Base-by-base conservation (phyloP, 371 early-diverging fungal species). In the Lichtheimia corymbifera region DNA sequence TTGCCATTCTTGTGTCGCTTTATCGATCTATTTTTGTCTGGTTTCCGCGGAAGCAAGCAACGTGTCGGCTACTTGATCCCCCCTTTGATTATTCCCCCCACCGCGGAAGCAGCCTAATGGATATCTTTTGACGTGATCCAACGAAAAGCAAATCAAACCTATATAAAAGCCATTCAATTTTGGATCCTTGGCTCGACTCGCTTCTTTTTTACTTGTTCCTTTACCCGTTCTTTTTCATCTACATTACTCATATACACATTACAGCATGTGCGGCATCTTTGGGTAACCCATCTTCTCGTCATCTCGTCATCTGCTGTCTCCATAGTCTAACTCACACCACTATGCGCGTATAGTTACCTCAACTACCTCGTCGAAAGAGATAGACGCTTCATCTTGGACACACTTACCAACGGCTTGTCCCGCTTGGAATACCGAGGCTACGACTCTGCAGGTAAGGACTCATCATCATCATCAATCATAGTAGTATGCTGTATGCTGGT, bases 381-480 rank as follows among this genome's bases (percentile, higher is more conserved):
- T 67, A 84, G 95, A 50, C 78, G 82, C 65, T 91, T 85, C 67
- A 92, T 99, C 68, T 64, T 92, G 51, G 89, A 95, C 61, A 94
- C 91, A 51, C 88, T 99, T 59, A 71, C 92, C 47, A 93, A 88
- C 60, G 99, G 98, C 51, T 86, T 99, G 55, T 84, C 91, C 62
- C 91, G 98, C 64, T 89, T 99, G 58, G 99, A 99, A 81, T 99
- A 99, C 85, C 85, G 99, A 74, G 99, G 98, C 54, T 97, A 98
- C 71, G 98, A 98, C 84, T 96, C 97, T 65, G 94, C 98, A 44
- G 97, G 97, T 77, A 83, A 67, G 4, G 44, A 20, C 9, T 22
- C 9, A 9, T 35, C 22, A 22, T 9, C 9, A 35, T 22, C 7
- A 47, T 47, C 5, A 17, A 4, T n/a, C n/a, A n/a, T n/a, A n/a